Conservation (phyloP, 352 stramenopile genomes). For the Pythium pyrilobum region DNA sequence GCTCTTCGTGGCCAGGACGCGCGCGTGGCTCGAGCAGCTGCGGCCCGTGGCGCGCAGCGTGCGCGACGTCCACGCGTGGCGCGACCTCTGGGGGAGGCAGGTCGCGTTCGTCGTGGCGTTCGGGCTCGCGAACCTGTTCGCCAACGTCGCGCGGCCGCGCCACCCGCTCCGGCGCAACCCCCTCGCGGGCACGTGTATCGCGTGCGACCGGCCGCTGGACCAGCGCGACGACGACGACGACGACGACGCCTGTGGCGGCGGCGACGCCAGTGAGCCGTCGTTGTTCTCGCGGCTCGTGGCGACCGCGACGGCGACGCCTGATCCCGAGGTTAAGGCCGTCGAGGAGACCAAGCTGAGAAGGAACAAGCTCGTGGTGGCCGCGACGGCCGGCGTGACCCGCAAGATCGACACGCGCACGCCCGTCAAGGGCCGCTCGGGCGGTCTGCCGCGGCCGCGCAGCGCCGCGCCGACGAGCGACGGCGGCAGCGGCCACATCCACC, state of each 20-base stretch:
- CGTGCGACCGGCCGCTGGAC: constrained; percentile 55
- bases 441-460: too few species aligned
- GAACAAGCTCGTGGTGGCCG: constrained; percentile 14
- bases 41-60: constrained; percentile 35
- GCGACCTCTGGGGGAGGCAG: constrained; percentile 39
- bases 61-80: constrained; percentile 32
- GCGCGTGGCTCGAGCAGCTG: constrained; percentile 42
- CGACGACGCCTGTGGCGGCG: not conserved
- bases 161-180: constrained; percentile 20
- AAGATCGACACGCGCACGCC: constrained; percentile 49
- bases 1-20: constrained; percentile 34
- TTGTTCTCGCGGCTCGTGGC: constrained; percentile 1
- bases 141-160: constrained; percentile 32
- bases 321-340: constrained; percentile 14
- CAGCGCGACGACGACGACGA: constrained; percentile 23
- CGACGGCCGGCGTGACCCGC: constrained; percentile 17
- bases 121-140: constrained; percentile 57
- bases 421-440: constrained; percentile 40
- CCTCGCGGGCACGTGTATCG: constrained; percentile 52
- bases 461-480: too few species aligned
- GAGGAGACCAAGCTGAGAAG: constrained; percentile 33
- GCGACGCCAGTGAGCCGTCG: not conserved
- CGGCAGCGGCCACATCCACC: too few species aligned
- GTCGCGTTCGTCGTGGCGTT: constrained; percentile 51
- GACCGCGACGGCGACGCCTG: too few species aligned